Evolutionary conservation across 306 rosid genomes (phyloP).

Genomic region (Pyrus communis): DNA sequence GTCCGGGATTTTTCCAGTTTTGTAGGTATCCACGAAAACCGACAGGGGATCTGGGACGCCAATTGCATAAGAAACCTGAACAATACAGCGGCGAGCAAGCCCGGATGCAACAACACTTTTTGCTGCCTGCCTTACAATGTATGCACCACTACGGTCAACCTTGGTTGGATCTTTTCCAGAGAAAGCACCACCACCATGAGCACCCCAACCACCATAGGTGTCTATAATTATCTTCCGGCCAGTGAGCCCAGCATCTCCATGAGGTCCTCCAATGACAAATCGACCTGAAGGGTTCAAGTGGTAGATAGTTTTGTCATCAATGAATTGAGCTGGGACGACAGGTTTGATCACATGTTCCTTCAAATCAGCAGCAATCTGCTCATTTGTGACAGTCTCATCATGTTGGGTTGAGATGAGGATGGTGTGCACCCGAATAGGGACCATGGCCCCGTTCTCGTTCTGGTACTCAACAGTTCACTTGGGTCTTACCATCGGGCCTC

Average conservation of each 20-base stretch:
- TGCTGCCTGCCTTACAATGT: slow-evolving; percentile 74
- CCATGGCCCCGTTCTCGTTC: slow-evolving; percentile 74
- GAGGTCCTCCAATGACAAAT: slow-evolving; percentile 80
- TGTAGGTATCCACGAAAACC: slow-evolving; percentile 58
- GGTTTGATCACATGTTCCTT: slow-evolving; percentile 74
- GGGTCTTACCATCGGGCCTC: slow-evolving; percentile 84
- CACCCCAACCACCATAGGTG: slow-evolving; percentile 84
- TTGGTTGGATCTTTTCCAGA: slow-evolving; percentile 83
- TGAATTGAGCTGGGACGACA: slow-evolving; percentile 54
- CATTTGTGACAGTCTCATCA: slow-evolving; percentile 58
- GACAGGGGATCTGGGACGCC: slow-evolving; percentile 76
- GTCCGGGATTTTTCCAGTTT: slow-evolving; percentile 63
- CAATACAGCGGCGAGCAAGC: slow-evolving; percentile 67
- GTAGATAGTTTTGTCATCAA: slow-evolving; percentile 72
- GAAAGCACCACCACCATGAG: slow-evolving; percentile 87
- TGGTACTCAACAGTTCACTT: slow-evolving; percentile 75
- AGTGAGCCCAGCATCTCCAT: slow-evolving; percentile 83
- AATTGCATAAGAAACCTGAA: slow-evolving; percentile 81
- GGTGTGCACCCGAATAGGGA: slow-evolving; percentile 71
- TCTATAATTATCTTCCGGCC: slow-evolving; percentile 78
- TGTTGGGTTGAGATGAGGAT: slow-evolving; percentile 79
- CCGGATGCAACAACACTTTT: slow-evolving; percentile 76
- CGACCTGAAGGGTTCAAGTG: slow-evolving; percentile 76
- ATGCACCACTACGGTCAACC: slow-evolving; percentile 75
- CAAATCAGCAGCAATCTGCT: slow-evolving; percentile 53